phyloP scores from a whole-genome alignment of 129 eudicot species.

The Helichrysum umbraculigerum region DNA sequence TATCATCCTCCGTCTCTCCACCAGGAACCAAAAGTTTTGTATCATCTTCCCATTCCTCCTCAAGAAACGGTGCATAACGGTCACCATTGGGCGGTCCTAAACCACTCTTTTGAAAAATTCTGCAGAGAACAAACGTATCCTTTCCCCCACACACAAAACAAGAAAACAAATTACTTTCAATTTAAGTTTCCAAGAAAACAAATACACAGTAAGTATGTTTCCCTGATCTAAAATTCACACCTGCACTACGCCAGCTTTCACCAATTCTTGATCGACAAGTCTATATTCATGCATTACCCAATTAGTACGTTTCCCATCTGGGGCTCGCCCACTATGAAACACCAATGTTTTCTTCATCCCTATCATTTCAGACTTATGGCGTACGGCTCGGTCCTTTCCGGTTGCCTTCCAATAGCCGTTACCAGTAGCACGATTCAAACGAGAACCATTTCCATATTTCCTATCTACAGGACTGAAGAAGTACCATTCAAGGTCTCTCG shows the following conservation, averaged over 20 bases:
- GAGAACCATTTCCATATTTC: conserved; percentile 71
- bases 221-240: conserved; percentile 33
- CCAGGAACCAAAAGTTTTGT: conserved; percentile 62
- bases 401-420: conserved; percentile 87
- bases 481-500: conserved; percentile 81
- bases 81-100: conserved; percentile 89
- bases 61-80: conserved; percentile 91
- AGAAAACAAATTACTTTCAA: conserved; percentile 28
- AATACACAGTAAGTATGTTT: conserved; percentile 17
- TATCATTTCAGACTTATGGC: conserved; percentile 55
- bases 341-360: conserved; percentile 90
- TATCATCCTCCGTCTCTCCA: conserved; percentile 72
- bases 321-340: conserved; percentile 86
- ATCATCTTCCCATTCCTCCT: conserved; percentile 93
- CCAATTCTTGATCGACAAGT: conserved; percentile 64
- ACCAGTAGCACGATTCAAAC: conserved; percentile 81
- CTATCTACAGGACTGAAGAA: conserved; percentile 80
- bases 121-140: conserved; percentile 90
- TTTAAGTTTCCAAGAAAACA: conserved; percentile 19
- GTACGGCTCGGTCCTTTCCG: conserved; percentile 70
- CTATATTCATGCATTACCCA: conserved; percentile 96
- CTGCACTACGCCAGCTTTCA: conserved; percentile 63
- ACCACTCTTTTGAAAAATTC: conserved; percentile 89
- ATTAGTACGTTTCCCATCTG: conserved; percentile 78
- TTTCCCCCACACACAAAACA: conserved; percentile 39